Conservation (phyloP, 768 basidiomycete species). For the Gelatoporia subvermispora region DNA sequence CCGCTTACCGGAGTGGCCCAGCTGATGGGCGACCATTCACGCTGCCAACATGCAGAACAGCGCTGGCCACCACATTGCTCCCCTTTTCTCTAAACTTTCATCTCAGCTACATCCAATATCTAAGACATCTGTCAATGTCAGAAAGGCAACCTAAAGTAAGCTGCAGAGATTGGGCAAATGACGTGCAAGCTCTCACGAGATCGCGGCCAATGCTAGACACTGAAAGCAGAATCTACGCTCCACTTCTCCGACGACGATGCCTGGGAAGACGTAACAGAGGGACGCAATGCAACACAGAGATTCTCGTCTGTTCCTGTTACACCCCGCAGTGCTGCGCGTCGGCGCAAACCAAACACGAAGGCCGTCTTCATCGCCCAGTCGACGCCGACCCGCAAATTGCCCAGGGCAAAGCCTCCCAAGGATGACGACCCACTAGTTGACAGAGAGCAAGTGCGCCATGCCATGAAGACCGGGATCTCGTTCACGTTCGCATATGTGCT, state of each 20-base stretch:
- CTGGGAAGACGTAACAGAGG: conserved; percentile 14
- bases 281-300: background rate
- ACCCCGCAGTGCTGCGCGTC: background rate
- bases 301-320: background rate
- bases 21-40: too few species aligned
- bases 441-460: conserved; percentile 16
- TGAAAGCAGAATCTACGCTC: too few species aligned
- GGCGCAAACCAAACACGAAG: conserved; percentile 13
- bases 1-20: too few species aligned
- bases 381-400: conserved; percentile 15
- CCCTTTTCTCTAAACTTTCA: too few species aligned
- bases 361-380: conserved; percentile 16
- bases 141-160: too few species aligned
- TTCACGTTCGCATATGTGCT: conserved; percentile 36
- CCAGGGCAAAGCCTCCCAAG: conserved; percentile 23
- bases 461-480: conserved; percentile 8
- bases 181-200: too few species aligned
- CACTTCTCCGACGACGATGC: conserved; percentile 2
- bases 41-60: too few species aligned
- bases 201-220: too few species aligned
- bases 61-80: too few species aligned
- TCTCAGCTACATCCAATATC: too few species aligned
- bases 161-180: too few species aligned
- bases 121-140: too few species aligned
- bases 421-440: conserved; percentile 20